Evolutionary conservation across 345 rosid genomes (phyloP).

Genomic region (Turnera subulata): DNA sequence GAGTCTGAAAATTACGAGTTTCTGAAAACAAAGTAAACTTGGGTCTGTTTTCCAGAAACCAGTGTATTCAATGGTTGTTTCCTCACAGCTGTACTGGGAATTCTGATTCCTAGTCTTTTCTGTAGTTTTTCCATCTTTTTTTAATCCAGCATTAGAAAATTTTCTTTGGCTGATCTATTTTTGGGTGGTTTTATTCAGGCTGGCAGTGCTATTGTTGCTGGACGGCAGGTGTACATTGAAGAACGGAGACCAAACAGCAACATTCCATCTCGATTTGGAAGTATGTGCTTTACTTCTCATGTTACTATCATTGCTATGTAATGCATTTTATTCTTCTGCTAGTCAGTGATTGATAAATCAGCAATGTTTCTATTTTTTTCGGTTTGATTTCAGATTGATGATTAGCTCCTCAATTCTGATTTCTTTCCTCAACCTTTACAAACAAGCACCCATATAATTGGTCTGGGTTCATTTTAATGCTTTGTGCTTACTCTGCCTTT

Average conservation of each 20-base stretch:
- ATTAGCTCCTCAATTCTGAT: neutral
- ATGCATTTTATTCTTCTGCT: neutral
- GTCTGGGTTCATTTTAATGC: too few species aligned
- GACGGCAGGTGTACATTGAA: constrained; percentile 61
- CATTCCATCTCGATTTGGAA: constrained; percentile 56
- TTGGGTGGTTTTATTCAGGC: constrained; percentile 36
- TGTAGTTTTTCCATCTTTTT: neutral
- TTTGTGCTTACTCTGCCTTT: too few species aligned
- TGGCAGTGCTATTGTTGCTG: constrained; percentile 48
- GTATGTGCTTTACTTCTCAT: constrained; percentile 27
- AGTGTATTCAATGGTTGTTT: neutral
- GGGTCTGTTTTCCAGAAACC: too few species aligned
- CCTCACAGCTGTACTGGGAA: neutral
- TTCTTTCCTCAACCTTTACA: neutral
- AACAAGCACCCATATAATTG: too few species aligned
- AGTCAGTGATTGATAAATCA: neutral
- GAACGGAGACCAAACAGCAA: constrained; percentile 63
- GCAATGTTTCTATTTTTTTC: neutral
- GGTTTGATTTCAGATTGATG: neutral
- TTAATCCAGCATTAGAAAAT: neutral
- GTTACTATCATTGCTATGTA: neutral
- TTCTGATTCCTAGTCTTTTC: neutral
- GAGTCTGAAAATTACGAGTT: neutral
- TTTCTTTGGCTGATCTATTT: too few species aligned
- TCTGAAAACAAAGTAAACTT: too few species aligned